Percentiles rank a stretch among this genome's conserved stretches.
These are phyloP conservation scores for Apiospora phragmitis DNA, from an alignment of 2,329 filamentous ascomycete species.

Conservation along the genomic window DNA sequence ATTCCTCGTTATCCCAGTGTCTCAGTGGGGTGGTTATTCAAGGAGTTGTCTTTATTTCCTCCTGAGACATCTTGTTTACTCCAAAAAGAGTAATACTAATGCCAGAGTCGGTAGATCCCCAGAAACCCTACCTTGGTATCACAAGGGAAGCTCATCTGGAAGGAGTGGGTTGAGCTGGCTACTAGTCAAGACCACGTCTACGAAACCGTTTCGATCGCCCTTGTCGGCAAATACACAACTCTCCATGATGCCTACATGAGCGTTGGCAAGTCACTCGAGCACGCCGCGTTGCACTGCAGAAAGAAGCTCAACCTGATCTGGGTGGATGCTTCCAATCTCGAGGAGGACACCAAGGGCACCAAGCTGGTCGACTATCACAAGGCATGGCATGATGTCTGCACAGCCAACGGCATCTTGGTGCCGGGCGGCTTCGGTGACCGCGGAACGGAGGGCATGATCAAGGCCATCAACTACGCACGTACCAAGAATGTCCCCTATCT, in stretches of 20 bases:
- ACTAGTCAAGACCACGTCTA: constrained; percentile 64
- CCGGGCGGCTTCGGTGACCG: constrained; percentile 80
- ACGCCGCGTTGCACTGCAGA: constrained; percentile 83
- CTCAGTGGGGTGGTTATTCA: no score
- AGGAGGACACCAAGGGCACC: constrained; percentile 59
- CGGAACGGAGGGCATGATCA: constrained; percentile 88
- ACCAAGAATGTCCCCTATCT: constrained; percentile 80
- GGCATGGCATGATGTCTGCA: constrained; percentile 79
- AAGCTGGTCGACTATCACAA: constrained; percentile 78
- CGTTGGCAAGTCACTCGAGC: constrained; percentile 84
- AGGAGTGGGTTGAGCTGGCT: constrained; percentile 74
- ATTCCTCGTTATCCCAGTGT: no score
- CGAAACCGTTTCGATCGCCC: constrained; percentile 74
- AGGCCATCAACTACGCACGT: constrained; percentile 82
- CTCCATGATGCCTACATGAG: constrained; percentile 85
- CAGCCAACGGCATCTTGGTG: constrained; percentile 66
- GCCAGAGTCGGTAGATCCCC: no score
- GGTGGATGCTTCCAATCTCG: constrained; percentile 84
- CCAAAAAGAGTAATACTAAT: no score
- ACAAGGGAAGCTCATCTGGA: constrained; percentile 72
- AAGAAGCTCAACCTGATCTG: constrained; percentile 78
- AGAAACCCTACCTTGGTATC: constrained; percentile 55
- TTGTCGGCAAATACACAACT: constrained; percentile 90
- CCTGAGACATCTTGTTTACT: no score
- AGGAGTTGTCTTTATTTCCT: no score